Base-by-base conservation (phyloP, 139 green algal species). In the Chlamydomonas incerta region DNA sequence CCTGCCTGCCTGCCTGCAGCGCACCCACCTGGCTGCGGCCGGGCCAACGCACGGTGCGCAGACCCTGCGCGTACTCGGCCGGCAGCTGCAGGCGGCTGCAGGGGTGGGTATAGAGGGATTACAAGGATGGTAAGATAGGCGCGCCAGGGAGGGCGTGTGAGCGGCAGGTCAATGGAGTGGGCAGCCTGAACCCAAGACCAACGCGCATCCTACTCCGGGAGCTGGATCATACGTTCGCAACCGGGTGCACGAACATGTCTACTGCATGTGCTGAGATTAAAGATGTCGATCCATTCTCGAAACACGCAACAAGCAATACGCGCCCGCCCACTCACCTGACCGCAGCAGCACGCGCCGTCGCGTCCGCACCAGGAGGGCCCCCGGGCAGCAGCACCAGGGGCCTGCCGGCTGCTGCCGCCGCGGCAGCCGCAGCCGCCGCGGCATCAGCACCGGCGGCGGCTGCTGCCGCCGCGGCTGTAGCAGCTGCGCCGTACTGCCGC, bases 11-110 rank as follows among this genome's bases (percentile, higher is more conserved):
- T n/a, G n/a, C n/a, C n/a, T n/a, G n/a, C n/a, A n/a, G n/a, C 21
- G 35, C 69, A 31, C 75, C 41, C 66, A 96, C 93, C 91, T 98
- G 95, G 37, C 93, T 93, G 11, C 97, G 89, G 3, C 97, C 97
- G 2, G 95, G 95, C 96, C 91, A 94, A 0, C 35, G 24, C 21
- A 88, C 86, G 0, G 47, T 35, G 33, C 37, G 74, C 62, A 99
- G 90, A 6, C 96, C 96, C 3, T 72, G 66, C 21, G 29, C 65
- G 71, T 97, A 98, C 81, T 85, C 81, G 0, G 72, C n/a, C 15
- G 96, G 89, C 69, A 93, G 85, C 71, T 81, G 28, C 11, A 37
- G 58, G 31, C 52, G 50, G 28, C 23, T 50, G n/a, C n/a, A n/a
- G n/a, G n/a, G n/a, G n/a, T n/a, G n/a, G n/a, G n/a, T n/a, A n/a